These are phyloP conservation scores for Mediolabrus comicus DNA, from an alignment of 108 stramenopile genomes.

Conservation along the genomic window DNA sequence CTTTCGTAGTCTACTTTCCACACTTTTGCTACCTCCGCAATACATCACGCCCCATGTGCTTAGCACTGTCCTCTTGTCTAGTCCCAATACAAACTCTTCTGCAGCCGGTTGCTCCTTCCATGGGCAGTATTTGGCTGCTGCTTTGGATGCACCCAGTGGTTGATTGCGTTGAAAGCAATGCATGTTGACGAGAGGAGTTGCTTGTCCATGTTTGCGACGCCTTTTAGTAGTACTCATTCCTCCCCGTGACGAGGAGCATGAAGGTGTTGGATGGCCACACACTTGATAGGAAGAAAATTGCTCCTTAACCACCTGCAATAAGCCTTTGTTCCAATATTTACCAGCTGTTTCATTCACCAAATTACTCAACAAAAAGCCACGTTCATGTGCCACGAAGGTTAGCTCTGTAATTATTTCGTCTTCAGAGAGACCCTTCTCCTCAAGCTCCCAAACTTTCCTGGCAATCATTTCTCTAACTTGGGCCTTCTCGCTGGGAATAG, in stretches of 20 bases:
- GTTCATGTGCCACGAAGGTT: slow-evolving; percentile 18
- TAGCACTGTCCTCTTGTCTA: slow-evolving; percentile 24
- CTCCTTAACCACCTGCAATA: slow-evolving; percentile 14
- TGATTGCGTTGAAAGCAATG: background rate
- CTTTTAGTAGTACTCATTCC: too few relatives aligned
- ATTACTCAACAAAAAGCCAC: slow-evolving; percentile 24
- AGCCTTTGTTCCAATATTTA: background rate
- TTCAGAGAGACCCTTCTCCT: background rate
- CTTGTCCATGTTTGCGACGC: too few relatives aligned
- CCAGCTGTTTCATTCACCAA: slow-evolving; percentile 8
- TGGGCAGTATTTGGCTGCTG: slow-evolving; percentile 8
- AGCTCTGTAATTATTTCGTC: slow-evolving; percentile 29
- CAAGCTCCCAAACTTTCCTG: slow-evolving; percentile 11
- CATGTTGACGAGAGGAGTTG: background rate
- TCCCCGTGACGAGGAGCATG: too few relatives aligned
- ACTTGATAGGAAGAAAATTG: too few relatives aligned
- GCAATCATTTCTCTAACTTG: slow-evolving; percentile 9
- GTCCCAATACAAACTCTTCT: slow-evolving; percentile 8
- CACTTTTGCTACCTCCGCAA: slow-evolving; percentile 29
- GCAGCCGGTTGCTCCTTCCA: slow-evolving; percentile 25
- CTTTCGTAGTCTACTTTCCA: slow-evolving; percentile 14
- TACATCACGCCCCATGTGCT: slow-evolving; percentile 36
- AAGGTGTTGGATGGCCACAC: too few relatives aligned
- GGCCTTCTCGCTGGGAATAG: slow-evolving; percentile 6
- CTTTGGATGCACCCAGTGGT: background rate